Conservation (phyloP, 2,329 filamentous ascomycete species). For the Apiospora aurea region DNA sequence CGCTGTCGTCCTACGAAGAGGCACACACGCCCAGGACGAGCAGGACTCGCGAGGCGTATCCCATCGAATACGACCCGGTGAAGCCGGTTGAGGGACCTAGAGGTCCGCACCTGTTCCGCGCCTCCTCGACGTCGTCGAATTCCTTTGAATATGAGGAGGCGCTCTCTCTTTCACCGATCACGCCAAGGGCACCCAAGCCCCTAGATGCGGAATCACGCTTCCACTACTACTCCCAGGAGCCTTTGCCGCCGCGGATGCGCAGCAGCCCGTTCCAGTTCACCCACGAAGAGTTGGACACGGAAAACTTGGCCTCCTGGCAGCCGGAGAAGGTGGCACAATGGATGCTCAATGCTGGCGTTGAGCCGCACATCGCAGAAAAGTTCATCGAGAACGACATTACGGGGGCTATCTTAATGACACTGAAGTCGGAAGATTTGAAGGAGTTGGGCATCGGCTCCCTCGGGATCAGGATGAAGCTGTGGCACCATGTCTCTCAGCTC, state of each 20-base stretch:
- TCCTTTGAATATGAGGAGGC: conserved; percentile 57
- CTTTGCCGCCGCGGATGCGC: conserved; percentile 46
- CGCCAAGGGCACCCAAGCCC: conserved; percentile 65
- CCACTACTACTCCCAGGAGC: conserved; percentile 45
- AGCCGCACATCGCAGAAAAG: conserved; percentile 77
- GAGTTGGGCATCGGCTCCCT: conserved; percentile 84
- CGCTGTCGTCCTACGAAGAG: conserved; percentile 87
- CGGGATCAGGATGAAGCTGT: conserved; percentile 79
- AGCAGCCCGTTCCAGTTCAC: conserved; percentile 61
- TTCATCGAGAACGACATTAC: conserved; percentile 94
- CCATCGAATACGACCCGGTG: conserved; percentile 63
- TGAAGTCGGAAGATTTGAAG: conserved; percentile 88
- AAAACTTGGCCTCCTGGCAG: conserved; percentile 70
- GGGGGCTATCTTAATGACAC: conserved; percentile 83
- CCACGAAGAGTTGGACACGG: conserved; percentile 63
- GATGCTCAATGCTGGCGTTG: conserved; percentile 86
- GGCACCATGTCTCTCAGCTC: conserved; percentile 79
- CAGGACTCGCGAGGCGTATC: conserved; percentile 65
- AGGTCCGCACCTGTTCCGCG: conserved; percentile 86
- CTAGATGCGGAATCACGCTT: conserved; percentile 45
- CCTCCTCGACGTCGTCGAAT: conserved; percentile 65
- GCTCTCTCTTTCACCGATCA: conserved; percentile 76
- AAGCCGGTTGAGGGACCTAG: conserved; percentile 80
- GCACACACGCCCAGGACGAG: conserved; percentile 77
- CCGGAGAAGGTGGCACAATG: conserved; percentile 82